Percentiles rank a stretch among this genome's conserved stretches.
phyloP scores from a whole-genome alignment of 176 grass and related monocot species.

The Oryza officinalis region DNA sequence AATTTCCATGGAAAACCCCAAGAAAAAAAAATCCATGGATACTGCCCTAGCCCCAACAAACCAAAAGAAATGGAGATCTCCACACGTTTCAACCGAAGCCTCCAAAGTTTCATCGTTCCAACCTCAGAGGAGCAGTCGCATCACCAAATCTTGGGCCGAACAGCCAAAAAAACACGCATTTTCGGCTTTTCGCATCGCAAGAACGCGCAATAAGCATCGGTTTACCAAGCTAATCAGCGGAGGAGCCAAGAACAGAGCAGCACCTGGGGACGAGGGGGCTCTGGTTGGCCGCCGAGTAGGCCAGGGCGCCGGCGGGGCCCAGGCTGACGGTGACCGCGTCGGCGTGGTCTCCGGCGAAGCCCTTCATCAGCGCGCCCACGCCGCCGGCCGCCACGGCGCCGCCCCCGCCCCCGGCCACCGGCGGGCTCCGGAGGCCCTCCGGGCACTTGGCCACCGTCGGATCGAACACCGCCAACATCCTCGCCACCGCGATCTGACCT shows the following conservation, averaged over 20 bases:
- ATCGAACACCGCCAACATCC: slow-evolving; percentile 91
- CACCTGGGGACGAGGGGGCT: slow-evolving; percentile 79
- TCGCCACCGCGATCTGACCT: slow-evolving; percentile 28
- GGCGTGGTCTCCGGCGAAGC: slow-evolving; percentile 52
- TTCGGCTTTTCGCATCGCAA: background rate
- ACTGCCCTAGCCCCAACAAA: background rate
- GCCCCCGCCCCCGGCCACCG: slow-evolving; percentile 31
- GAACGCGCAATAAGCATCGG: background rate
- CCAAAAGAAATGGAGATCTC: slow-evolving; percentile 18
- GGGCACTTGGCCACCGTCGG: slow-evolving; percentile 88
- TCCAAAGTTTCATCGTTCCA: background rate
- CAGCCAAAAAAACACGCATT: background rate
- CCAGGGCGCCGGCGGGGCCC: slow-evolving; percentile 65
- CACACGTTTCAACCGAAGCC: background rate
- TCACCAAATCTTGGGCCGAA: slow-evolving; percentile 9
- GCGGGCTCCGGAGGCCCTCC: slow-evolving; percentile 78
- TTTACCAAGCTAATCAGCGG: background rate
- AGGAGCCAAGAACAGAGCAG: background rate
- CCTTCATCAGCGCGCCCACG: slow-evolving; percentile 56
- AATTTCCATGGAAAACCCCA: background rate
- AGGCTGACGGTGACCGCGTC: slow-evolving; percentile 74
- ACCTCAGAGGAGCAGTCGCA: background rate
- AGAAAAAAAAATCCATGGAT: background rate
- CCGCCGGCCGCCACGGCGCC: slow-evolving; percentile 21
- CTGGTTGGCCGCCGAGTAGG: slow-evolving; percentile 55